These are phyloP conservation scores for Gaertneriomyces sp. DNA, from an alignment of 192 early-diverging fungal genomes.

Conservation along the genomic window DNA sequence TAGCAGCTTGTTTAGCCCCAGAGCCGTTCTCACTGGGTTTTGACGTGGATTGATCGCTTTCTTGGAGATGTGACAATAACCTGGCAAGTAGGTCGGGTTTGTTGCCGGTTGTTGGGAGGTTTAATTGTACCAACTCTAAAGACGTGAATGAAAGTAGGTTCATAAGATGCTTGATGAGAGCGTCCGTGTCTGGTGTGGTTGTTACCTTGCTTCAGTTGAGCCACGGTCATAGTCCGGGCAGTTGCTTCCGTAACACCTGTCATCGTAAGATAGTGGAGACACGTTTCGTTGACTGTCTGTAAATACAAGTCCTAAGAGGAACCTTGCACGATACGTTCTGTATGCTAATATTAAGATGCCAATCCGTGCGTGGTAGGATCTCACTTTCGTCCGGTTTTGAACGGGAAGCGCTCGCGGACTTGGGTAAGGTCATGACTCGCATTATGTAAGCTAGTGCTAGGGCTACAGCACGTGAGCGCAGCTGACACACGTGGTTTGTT, in stretches of 20 bases:
- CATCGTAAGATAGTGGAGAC: not conserved
- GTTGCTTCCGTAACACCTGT: slow-evolving; percentile 7
- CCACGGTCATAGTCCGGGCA: slow-evolving; percentile 10
- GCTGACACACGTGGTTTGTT: too few relatives aligned
- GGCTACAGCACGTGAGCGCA: too few relatives aligned
- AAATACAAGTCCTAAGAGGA: too few relatives aligned
- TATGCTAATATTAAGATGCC: too few relatives aligned
- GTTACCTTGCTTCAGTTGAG: slow-evolving; percentile 19
- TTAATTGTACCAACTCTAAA: slow-evolving; percentile 40
- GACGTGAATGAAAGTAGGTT: not conserved
- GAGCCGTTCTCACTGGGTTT: not conserved
- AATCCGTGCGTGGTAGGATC: too few relatives aligned
- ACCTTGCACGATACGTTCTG: too few relatives aligned
- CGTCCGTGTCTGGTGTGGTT: not conserved
- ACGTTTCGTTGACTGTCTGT: too few relatives aligned
- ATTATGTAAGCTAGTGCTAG: too few relatives aligned
- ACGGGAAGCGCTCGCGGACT: too few relatives aligned
- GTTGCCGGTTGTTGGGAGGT: slow-evolving; percentile 57
- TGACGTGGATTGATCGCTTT: not conserved
- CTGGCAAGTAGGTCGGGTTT: slow-evolving; percentile 65
- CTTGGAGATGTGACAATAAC: slow-evolving; percentile 49
- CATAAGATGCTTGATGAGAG: not conserved
- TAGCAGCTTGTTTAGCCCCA: not conserved
- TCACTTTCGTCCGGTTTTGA: too few relatives aligned
- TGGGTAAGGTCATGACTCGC: too few relatives aligned